Base-by-base conservation (phyloP, 2,329 filamentous ascomycete genomes). In the Catunica adiposa region DNA sequence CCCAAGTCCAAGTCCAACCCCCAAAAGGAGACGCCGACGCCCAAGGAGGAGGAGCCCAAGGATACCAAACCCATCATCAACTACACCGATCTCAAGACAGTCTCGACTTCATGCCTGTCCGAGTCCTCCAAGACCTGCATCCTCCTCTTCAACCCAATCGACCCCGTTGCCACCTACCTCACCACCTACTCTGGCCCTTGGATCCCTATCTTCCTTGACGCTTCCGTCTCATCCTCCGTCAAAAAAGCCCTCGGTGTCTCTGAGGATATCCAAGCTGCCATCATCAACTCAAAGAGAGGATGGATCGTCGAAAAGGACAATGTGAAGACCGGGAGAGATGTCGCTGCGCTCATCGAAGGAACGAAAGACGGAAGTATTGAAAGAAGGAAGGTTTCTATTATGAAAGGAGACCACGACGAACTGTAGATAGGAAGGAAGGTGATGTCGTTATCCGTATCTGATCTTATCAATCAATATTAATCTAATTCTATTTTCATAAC, bases 301-400 rank as follows among this genome's bases (percentile, higher is more conserved):
- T 98, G 92, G 92, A 94, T 83, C 79, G 83, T 84, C 63, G 78
- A 77, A 57, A 92, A 86, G 66, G 3, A 20, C 8, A 23, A 40
- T 5, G 17, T 23, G 9, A 29, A 52, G 31, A 5, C 29, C 29
- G 50, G 14, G 47, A 23, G 72, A 77, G 55, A 77, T 75, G 25
- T 71, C 98, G 29, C 87, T 70, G 71, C 73, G 59, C 98, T 90
- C 88, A 79, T 98, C 58, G 92, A 98, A 64, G 76, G 79, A n/a
- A 88, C 97, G 60, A 82, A 88, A 38, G 77, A 98, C 74, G 87
- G 89, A 54, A 90, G 97, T 65, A 85, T 87, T 1, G 71, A 77
- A 58, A 96, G 90, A 74, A 76, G 81, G 63, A 86, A 82, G 70
- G 67, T 92, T 44, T 85, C 64, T 83, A 31, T 56, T 6, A 15